Conservation (phyloP, 2,329 filamentous ascomycete species). For the Fusarium sp. region DNA sequence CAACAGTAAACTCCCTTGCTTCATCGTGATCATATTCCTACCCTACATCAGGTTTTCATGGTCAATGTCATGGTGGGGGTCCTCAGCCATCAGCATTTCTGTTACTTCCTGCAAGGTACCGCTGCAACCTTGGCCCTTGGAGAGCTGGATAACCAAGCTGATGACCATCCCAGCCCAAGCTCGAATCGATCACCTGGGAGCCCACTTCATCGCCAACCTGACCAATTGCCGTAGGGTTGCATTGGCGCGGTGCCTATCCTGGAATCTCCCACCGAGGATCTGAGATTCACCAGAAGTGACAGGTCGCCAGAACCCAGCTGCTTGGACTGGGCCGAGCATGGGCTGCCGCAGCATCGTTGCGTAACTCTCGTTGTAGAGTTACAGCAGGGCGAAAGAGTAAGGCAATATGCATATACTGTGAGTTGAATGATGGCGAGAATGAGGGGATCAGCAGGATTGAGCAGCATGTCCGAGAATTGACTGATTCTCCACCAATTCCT, state of each 20-base stretch:
- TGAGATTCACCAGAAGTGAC: constrained; percentile 28
- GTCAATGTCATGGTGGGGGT: constrained; percentile 13
- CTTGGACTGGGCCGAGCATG: constrained; percentile 4
- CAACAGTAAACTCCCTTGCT: constrained; percentile 17
- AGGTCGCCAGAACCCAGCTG: constrained; percentile 27
- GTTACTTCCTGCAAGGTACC: constrained; percentile 33
- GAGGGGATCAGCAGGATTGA: neutral
- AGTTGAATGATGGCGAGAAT: neutral
- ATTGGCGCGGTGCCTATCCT: constrained; percentile 21
- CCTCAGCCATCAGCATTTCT: constrained; percentile 7
- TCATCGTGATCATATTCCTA: constrained; percentile 5
- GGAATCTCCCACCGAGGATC: constrained; percentile 30
- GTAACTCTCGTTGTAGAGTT: neutral
- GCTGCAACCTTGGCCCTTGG: constrained; percentile 18
- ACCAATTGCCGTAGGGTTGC: constrained; percentile 13
- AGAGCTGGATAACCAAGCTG: neutral
- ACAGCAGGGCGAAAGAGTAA: constrained; percentile 2
- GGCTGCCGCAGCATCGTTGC: neutral
- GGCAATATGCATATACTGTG: neutral
- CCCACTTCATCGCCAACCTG: constrained; percentile 5
- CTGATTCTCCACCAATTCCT: neutral
- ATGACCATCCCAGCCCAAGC: constrained; percentile 2
- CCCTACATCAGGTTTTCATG: constrained; percentile 2
- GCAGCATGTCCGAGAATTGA: neutral
- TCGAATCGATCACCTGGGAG: constrained; percentile 3